Evolutionary conservation across 2,329 filamentous ascomycete species (phyloP).

Genomic region (Pseudonectria foliicola): DNA sequence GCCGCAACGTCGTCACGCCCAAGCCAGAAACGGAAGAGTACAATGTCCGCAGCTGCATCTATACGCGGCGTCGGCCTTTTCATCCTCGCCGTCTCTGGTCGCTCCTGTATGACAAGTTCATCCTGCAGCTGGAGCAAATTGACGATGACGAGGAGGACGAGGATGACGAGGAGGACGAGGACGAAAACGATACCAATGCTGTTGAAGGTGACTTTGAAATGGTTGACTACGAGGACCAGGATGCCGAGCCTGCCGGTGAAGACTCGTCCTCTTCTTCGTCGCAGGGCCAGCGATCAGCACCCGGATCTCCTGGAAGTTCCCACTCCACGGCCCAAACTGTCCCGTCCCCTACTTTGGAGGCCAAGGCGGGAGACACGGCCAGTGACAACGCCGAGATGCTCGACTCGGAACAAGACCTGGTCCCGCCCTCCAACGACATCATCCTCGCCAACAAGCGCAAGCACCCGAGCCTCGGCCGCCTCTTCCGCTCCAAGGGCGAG

Average conservation of each 20-base stretch:
- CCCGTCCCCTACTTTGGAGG: slow-evolving; percentile 11
- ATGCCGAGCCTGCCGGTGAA: neutral
- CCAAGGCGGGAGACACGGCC: slow-evolving; percentile 13
- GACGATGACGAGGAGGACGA: slow-evolving; percentile 29
- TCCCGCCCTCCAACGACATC: slow-evolving; percentile 30
- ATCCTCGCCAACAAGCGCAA: slow-evolving; percentile 51
- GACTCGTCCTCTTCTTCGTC: slow-evolving; percentile 10
- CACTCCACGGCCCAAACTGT: slow-evolving; percentile 17
- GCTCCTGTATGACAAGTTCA: slow-evolving; percentile 42
- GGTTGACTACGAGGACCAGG: slow-evolving; percentile 10
- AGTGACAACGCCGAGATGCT: slow-evolving; percentile 13
- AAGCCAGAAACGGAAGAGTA: slow-evolving; percentile 70
- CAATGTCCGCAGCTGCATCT: slow-evolving; percentile 65
- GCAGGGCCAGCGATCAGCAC: slow-evolving; percentile 9
- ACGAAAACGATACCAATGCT: slow-evolving; percentile 24
- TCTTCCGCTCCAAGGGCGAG: slow-evolving; percentile 58
- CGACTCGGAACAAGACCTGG: slow-evolving; percentile 20
- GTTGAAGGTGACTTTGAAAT: slow-evolving; percentile 20
- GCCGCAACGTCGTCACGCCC: slow-evolving; percentile 48
- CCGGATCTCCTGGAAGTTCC: slow-evolving; percentile 17
- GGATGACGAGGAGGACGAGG: slow-evolving; percentile 25
- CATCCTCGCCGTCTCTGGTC: slow-evolving; percentile 40
- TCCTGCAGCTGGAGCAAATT: slow-evolving; percentile 39
- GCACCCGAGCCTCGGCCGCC: slow-evolving; percentile 42
- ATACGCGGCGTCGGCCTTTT: slow-evolving; percentile 51